Base-by-base conservation (phyloP, 305 asterid genomes). In the Fraxinus sp. region DNA sequence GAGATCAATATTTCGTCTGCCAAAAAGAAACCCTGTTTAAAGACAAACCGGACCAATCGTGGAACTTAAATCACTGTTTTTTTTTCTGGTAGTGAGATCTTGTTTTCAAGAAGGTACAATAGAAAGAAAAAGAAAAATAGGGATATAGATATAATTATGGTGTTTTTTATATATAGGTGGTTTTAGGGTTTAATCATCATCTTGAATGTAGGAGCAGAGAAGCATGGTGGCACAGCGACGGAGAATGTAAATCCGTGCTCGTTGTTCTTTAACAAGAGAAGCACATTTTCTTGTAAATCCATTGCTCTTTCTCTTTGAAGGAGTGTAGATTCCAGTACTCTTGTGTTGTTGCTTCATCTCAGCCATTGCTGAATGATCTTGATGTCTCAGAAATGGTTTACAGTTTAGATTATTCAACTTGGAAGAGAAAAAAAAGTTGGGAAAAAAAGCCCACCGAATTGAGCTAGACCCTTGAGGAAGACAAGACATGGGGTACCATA, bases 161-260 rank as follows among this genome's bases (percentile, higher is more conserved):
- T 18, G 68, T 57, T 57, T 57, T 57, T 26, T 39, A 5, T 18
- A 55, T 57, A 62, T 46, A 14, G 49, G 49, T 64, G 43, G 77
- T 37, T 55, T 32, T 75, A 11, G 77, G 75, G 39, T 28, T 78
- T 55, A 95, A 20, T 95, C 97, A 57, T 95, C 98, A 84, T 93
- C 97, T 66, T 92, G 94, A 78, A 95, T 92, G 89, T 94, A 93
- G 97, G 94, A 95, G 85, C 98, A 91, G 33, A 90, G 90, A 64
- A 95, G 91, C 97, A 94, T 91, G 91, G 97, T 92, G 88, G 98
- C 98, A 79, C 98, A 93, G 2, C 98, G 95, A 16, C 98, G 95
- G 80, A 95, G 89, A 26, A 95, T 94, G 84, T 95, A 94, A 72
- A 95, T 89, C 74, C 97, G 72, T 8, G 95, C 97, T 18, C 98